A percentile compares a stretch with the other conserved stretches of the same genome.
These are phyloP conservation scores for Phoma herbarum DNA, from an alignment of 2,329 filamentous ascomycete species.

Conservation along the genomic window DNA sequence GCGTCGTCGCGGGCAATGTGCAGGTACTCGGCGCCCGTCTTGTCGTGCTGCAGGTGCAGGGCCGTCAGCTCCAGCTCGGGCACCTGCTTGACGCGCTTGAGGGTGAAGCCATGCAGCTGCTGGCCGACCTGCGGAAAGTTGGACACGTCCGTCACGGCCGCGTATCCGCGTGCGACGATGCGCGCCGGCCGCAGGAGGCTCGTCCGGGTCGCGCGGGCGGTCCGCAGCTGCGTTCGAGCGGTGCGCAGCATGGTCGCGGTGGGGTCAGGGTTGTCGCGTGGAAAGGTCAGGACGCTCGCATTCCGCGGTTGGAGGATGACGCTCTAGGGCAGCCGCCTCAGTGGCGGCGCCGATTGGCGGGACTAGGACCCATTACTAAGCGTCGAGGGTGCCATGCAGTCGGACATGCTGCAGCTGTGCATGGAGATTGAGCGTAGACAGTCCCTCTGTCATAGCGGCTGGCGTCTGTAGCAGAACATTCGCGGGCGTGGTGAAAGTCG, in stretches of 20 bases:
- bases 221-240: conserved; percentile 42
- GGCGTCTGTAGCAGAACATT: neutral
- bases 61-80: conserved; percentile 94
- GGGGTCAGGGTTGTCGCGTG: conserved; percentile 2
- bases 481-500: neutral
- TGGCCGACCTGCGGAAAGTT: conserved; percentile 81
- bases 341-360: conserved; percentile 6
- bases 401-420: too few relatives aligned
- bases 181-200: neutral
- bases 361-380: neutral
- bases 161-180: conserved; percentile 53
- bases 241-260: conserved; percentile 49
- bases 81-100: conserved; percentile 88
- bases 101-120: conserved; percentile 90
- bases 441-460: neutral
- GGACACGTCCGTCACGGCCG: conserved; percentile 78
- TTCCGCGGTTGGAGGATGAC: too few relatives aligned
- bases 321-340: neutral
- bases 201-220: conserved; percentile 22
- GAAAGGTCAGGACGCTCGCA: too few relatives aligned
- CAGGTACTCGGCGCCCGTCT: conserved; percentile 94
- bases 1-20: conserved; percentile 94
- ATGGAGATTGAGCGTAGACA: too few relatives aligned
- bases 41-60: conserved; percentile 88
- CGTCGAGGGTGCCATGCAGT: neutral